Evolutionary conservation across 1,284 basidiomycete species (phyloP).

Genomic region (Trichosporon coremiiforme): DNA sequence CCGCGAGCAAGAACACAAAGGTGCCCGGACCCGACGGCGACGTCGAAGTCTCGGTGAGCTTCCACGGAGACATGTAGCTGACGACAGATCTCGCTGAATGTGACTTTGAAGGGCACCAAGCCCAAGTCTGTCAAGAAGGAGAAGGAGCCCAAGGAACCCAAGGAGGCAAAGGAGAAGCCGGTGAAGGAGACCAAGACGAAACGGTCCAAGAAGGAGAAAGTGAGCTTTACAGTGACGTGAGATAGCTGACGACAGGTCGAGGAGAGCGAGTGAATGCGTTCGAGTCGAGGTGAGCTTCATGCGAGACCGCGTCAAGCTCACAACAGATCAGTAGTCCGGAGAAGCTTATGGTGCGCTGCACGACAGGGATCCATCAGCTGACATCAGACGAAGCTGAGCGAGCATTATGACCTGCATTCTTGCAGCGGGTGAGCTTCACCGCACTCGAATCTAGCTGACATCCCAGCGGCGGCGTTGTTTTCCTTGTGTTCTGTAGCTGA

Average conservation of each 20-base stretch:
- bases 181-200: neutral
- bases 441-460: neutral
- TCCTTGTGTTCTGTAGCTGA: neutral
- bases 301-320: too few relatives aligned
- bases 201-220: neutral
- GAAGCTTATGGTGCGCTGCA: too few relatives aligned
- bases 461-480: neutral
- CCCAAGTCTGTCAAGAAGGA: slow-evolving; percentile 15
- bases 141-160: slow-evolving; percentile 14
- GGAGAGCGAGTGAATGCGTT: neutral
- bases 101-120: slow-evolving; percentile 28
- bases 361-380: neutral
- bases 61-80: neutral
- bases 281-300: neutral
- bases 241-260: neutral
- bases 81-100: slow-evolving; percentile 29
- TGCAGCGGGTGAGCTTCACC: neutral
- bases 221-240: neutral
- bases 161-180: neutral
- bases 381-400: neutral
- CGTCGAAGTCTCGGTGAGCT: slow-evolving; percentile 30
- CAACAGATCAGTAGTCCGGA: too few relatives aligned
- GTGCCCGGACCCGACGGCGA: slow-evolving; percentile 24
- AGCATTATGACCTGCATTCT: neutral
- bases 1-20: slow-evolving; percentile 26